Conservation (phyloP, 1,284 basidiomycete species). For the Grifola frondosa region DNA sequence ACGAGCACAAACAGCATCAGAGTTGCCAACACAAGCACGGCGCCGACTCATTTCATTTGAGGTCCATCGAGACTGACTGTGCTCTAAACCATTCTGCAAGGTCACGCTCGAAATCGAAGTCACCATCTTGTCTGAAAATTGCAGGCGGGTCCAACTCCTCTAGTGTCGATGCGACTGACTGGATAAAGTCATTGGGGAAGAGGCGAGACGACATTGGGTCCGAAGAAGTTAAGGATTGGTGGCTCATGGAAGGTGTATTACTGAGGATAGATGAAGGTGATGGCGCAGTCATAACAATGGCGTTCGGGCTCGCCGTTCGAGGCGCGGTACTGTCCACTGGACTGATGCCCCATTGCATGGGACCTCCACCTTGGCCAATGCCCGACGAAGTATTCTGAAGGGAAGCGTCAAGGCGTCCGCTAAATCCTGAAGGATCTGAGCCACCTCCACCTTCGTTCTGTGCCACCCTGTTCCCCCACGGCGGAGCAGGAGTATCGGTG, state of each 20-base stretch:
- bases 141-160: constrained; percentile 43
- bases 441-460: constrained; percentile 29
- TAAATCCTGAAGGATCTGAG: constrained; percentile 15
- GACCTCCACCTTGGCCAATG: constrained; percentile 18
- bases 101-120: constrained; percentile 63
- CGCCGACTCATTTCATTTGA: too few species aligned
- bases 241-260: constrained; percentile 21
- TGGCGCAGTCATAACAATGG: constrained; percentile 39
- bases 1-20: too few species aligned
- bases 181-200: constrained; percentile 12
- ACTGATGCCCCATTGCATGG: constrained; percentile 12
- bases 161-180: constrained; percentile 16
- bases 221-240: constrained; percentile 18
- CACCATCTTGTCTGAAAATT: constrained; percentile 26
- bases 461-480: constrained; percentile 22
- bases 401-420: constrained; percentile 41
- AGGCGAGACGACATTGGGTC: constrained; percentile 7
- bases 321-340: constrained; percentile 44
- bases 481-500: constrained; percentile 12
- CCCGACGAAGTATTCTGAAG: constrained; percentile 42
- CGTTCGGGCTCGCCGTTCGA: constrained; percentile 45
- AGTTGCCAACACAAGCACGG: too few species aligned
- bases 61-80: too few species aligned
- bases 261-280: constrained; percentile 45
- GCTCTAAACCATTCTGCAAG: constrained; percentile 69